Base-by-base conservation (phyloP, 345 rosid genomes). In the Triadica sebifera region DNA sequence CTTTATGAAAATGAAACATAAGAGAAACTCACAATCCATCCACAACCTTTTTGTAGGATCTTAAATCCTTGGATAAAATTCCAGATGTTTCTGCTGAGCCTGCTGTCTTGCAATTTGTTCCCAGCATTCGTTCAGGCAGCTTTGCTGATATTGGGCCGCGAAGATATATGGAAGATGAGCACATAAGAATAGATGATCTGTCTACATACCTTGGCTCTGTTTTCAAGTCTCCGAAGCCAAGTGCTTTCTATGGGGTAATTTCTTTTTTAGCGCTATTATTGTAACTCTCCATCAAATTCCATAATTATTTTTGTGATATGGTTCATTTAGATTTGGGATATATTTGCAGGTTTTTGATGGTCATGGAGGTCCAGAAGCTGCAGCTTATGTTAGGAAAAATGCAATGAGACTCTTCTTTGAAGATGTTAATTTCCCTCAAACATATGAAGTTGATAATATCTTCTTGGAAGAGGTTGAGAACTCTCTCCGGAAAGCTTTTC, bases 321-420 rank as follows among this genome's bases (percentile, higher is more conserved):
- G 59, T 50, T 76, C 63, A 75, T 69, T 71, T 13, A 39, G 61
- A 41, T 55, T 49, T 64, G 78, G 61, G 9, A 43, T 25, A 8
- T 25, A 13, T 38, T 52, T 67, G 29, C 74, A 88, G 94, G 87
- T 94, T 49, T 94, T 91, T 79, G 97, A 94, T 81, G 98, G 98
- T 52, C 98, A 94, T 79, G 97, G 94, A 61, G 98, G 98, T 71
- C 89, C 93, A 10, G 97, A 86, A 80, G 94, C 94, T 11, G 89
- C 91, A n/a, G 87, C 90, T 7, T 88, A 81, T 78, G 45, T 85
- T 6, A 79, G 81, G 66, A 85, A 83, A 72, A 85, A 90, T 74
- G 84, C 75, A 3, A 73, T 80, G 46, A 84, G 88, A 72, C 75
- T 88, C 59, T 78, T 88, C 50, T 86, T 90, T 55, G 88, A 90